phyloP scores from a whole-genome alignment of 352 stramenopile genomes.

The Aphanomyces stellatus region DNA sequence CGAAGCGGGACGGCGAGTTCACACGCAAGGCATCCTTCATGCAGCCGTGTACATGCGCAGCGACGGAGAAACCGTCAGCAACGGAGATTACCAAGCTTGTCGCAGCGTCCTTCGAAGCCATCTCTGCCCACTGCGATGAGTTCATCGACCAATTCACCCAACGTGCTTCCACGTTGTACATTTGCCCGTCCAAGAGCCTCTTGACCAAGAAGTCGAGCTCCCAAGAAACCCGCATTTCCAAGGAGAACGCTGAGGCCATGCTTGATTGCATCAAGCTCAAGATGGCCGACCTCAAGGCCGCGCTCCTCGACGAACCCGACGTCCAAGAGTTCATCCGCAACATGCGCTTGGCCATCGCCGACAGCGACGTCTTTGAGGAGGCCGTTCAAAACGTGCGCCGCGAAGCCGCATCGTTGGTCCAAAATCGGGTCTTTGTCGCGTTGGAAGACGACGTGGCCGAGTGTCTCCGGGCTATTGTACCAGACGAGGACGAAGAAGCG shows the following conservation, averaged over 20 bases:
- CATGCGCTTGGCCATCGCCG: slow-evolving; percentile 26
- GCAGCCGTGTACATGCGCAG: neutral
- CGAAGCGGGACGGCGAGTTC: slow-evolving; percentile 11
- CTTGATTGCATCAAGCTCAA: slow-evolving; percentile 26
- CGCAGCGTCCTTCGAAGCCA: neutral
- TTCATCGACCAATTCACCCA: slow-evolving; percentile 12
- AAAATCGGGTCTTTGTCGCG: slow-evolving; percentile 41
- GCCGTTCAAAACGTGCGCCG: slow-evolving; percentile 53
- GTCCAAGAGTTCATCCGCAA: slow-evolving; percentile 32
- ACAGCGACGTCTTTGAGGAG: slow-evolving; percentile 41
- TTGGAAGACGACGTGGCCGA: slow-evolving; percentile 59
- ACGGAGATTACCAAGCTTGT: neutral
- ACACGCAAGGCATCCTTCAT: slow-evolving; percentile 2
- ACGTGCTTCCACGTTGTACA: slow-evolving; percentile 7
- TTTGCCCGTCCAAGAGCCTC: slow-evolving; percentile 9
- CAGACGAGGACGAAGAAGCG: slow-evolving; percentile 37
- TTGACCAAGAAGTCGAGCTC: slow-evolving; percentile 2
- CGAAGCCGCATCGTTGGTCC: slow-evolving; percentile 38
- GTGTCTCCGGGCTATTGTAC: slow-evolving; percentile 36
- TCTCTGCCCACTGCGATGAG: neutral
- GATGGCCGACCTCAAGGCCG: slow-evolving; percentile 42
- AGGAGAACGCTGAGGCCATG: slow-evolving; percentile 8
- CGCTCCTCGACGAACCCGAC: slow-evolving; percentile 35
- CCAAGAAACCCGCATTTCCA: slow-evolving; percentile 12
- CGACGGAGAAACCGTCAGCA: neutral